Evolutionary conservation across 805 yeast species (phyloP).

Genomic region (Vanderwaltozyma verrucispora): DNA sequence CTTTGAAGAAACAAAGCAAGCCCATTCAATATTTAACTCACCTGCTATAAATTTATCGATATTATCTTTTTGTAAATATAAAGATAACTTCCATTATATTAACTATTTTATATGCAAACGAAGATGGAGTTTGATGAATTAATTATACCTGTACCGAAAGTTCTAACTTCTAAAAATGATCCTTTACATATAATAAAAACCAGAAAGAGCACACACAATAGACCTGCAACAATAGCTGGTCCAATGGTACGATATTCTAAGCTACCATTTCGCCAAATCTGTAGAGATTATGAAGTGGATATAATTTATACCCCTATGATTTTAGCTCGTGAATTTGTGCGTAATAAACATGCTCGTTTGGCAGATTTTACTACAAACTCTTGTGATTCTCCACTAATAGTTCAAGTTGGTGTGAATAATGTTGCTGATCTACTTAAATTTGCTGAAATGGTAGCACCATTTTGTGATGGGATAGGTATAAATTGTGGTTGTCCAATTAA

Average conservation of each 20-base stretch:
- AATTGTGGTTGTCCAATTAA: slow-evolving; percentile 97
- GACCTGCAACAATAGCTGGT: slow-evolving; percentile 65
- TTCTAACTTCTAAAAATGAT: slow-evolving; percentile 37
- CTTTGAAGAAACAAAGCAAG: too few relatives aligned
- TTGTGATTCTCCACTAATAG: slow-evolving; percentile 60
- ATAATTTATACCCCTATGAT: slow-evolving; percentile 95
- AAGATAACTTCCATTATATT: too few relatives aligned
- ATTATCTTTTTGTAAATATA: too few relatives aligned
- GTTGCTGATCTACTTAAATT: slow-evolving; percentile 71
- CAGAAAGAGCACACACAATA: slow-evolving; percentile 34
- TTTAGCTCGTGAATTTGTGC: slow-evolving; percentile 85
- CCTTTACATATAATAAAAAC: slow-evolving; percentile 43
- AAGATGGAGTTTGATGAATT: neutral
- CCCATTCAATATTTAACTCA: too few relatives aligned
- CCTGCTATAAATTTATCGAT: too few relatives aligned
- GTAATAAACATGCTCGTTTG: slow-evolving; percentile 68
- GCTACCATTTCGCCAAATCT: slow-evolving; percentile 77
- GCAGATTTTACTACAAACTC: slow-evolving; percentile 79
- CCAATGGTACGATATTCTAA: slow-evolving; percentile 98
- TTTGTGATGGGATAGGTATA: slow-evolving; percentile 86
- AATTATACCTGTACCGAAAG: slow-evolving; percentile 12
- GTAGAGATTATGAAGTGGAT: slow-evolving; percentile 63
- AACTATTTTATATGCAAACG: too few relatives aligned
- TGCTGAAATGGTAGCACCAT: slow-evolving; percentile 82
- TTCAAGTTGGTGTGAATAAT: slow-evolving; percentile 86